phyloP scores from a whole-genome alignment of 2,329 filamentous ascomycete genomes.

The Lachnellula suecica region DNA sequence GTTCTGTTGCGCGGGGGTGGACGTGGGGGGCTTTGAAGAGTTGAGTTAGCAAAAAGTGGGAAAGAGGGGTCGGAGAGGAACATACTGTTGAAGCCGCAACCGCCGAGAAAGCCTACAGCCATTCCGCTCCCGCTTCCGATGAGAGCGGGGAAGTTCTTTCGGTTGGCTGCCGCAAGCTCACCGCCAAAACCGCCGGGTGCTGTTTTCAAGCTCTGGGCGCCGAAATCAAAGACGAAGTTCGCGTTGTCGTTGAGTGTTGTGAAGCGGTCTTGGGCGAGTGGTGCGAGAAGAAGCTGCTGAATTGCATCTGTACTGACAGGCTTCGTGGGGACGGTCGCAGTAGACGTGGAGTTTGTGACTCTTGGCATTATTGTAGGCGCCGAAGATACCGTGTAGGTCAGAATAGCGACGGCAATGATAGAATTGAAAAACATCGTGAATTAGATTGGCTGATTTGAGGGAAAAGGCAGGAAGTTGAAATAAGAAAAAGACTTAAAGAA shows the following conservation, averaged over 20 bases:
- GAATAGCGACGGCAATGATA: constrained; percentile 36
- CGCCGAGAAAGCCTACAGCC: constrained; percentile 49
- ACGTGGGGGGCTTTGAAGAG: constrained; percentile 45
- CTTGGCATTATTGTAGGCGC: constrained; percentile 25
- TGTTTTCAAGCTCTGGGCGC: constrained; percentile 27
- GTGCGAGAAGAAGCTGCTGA: constrained; percentile 26
- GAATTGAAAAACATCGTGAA: constrained; percentile 38
- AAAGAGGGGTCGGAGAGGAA: background rate
- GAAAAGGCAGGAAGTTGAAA: constrained; percentile 11
- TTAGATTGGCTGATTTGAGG: constrained; percentile 3
- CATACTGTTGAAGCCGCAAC: constrained; percentile 53
- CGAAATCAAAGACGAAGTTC: constrained; percentile 51
- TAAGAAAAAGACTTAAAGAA: constrained; percentile 13
- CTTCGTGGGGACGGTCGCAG: constrained; percentile 1
- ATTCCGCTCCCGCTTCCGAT: constrained; percentile 50
- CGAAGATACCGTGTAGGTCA: constrained; percentile 39
- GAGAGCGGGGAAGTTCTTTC: constrained; percentile 56
- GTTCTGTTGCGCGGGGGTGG: constrained; percentile 53
- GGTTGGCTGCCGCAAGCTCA: constrained; percentile 51
- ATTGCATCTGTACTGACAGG: constrained; percentile 18
- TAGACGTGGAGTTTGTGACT: constrained; percentile 2
- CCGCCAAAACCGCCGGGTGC: constrained; percentile 42
- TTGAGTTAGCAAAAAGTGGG: background rate
- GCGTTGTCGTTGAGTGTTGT: constrained; percentile 42
- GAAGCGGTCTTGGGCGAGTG: constrained; percentile 43